Evolutionary conservation across 257 asterid genomes (phyloP), one percentile per base, ranked within the genome.

Genomic region (Striga asiatica): DNA sequence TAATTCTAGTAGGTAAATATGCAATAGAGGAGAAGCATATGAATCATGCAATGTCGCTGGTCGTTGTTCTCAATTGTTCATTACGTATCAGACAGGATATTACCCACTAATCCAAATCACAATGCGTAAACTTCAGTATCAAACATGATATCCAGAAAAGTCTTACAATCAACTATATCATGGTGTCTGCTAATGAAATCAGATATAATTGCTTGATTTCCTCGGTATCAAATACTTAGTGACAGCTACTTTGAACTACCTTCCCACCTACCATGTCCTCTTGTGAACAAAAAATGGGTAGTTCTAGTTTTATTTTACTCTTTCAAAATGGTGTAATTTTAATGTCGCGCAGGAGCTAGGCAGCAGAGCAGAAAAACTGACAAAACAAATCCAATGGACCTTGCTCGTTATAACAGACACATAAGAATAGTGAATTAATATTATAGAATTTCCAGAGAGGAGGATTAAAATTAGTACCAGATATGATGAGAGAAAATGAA

Each of bases 401-500:
- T n/a, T n/a, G n/a, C n/a, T n/a, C n/a, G n/a, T n/a, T n/a, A n/a
- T n/a, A n/a, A n/a, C n/a, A n/a, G n/a, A n/a, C n/a, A n/a, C n/a
- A n/a, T n/a, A 38, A 10, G 5, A 41, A 39, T 41, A 22, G 20
- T 6, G 21, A 22, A 22, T 8, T 12, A 16, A 41, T 41, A 9
- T 37, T 13, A 46, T 24, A 11, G 31, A 8, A n/a, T n/a, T n/a
- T n/a, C n/a, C n/a, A n/a, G n/a, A 62, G 11, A 42, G 8, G 9
- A 27, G 22, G 25, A 20, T 16, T 21, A 14, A 22, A 58, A 32
- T 54, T 18, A 25, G 21, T 70, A 88, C 97, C 93, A 85, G 70
- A 81, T 81, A 62, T 78, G 78, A 43, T 46, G 63, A 12, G 91
- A 74, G 71, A 83, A 89, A 54, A 89, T 89, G 42, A 83, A 54